Conservation (phyloP, 257 asterid genomes). For the Avicennia marina region DNA sequence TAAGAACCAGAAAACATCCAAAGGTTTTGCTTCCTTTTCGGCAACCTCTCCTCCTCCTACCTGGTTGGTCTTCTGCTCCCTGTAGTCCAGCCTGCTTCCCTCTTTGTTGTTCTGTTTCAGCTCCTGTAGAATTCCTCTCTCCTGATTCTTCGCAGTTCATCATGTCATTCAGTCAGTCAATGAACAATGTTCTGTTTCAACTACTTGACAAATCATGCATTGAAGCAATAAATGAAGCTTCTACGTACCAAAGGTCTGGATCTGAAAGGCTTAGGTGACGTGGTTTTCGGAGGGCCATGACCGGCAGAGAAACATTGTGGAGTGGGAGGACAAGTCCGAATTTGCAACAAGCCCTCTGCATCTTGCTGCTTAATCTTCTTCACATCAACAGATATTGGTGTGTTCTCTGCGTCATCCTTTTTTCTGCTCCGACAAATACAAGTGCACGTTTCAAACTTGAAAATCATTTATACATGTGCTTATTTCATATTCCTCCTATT, state of each 20-base stretch:
- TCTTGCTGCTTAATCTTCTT: slow-evolving; percentile 41
- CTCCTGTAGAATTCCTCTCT: slow-evolving; percentile 64
- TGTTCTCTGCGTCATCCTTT: slow-evolving; percentile 71
- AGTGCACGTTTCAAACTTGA: slow-evolving; percentile 1
- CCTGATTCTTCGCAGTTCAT: slow-evolving; percentile 29
- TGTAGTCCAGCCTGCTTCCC: slow-evolving; percentile 19
- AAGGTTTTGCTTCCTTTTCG: slow-evolving; percentile 65
- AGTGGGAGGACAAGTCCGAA: slow-evolving; percentile 89
- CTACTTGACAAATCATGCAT: no score
- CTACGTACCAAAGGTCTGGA: slow-evolving; percentile 50
- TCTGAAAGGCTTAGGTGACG: slow-evolving; percentile 39
- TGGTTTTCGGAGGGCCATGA: slow-evolving; percentile 28
- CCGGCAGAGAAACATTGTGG: slow-evolving; percentile 88
- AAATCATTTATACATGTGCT: background rate
- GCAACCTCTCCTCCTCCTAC: slow-evolving; percentile 32
- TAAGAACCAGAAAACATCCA: slow-evolving; percentile 95
- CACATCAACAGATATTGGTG: slow-evolving; percentile 54
- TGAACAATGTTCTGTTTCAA: background rate
- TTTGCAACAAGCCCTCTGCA: slow-evolving; percentile 31
- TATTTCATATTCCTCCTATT: no score
- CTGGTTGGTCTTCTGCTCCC: slow-evolving; percentile 22
- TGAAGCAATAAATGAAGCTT: background rate
- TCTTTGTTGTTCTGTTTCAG: slow-evolving; percentile 36
- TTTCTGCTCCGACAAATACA: slow-evolving; percentile 42
- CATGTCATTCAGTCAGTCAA: no score